These are phyloP conservation scores for Vicia villosa DNA, from an alignment of 306 rosid species.

Conservation along the genomic window DNA sequence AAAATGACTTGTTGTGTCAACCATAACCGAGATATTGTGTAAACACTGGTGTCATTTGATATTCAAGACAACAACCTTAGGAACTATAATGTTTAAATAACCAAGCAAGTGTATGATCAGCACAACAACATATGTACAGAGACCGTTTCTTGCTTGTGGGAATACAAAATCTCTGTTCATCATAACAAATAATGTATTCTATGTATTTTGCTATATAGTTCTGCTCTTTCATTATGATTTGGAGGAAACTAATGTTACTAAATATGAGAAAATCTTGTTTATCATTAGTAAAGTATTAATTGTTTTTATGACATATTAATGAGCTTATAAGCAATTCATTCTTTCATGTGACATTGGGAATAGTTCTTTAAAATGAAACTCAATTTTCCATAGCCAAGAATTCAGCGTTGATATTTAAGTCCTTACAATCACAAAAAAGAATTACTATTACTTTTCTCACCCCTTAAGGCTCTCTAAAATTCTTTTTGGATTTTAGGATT, in stretches of 20 bases:
- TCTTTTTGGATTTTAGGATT: too few relatives aligned
- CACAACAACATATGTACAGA: conserved; percentile 1
- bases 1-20: conserved; percentile 6
- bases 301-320: too few relatives aligned
- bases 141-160: conserved; percentile 7
- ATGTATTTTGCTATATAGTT: not conserved
- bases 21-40: not conserved
- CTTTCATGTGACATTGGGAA: not conserved
- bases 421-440: not conserved
- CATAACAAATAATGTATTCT: not conserved
- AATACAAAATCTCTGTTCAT: not conserved
- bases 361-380: not conserved
- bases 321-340: not conserved
- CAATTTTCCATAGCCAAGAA: not conserved
- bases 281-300: too few relatives aligned
- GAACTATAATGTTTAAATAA: conserved; percentile 12
- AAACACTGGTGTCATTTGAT: conserved; percentile 2
- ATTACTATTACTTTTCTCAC: too few relatives aligned
- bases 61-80: conserved; percentile 20
- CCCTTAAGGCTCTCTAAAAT: not conserved
- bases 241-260: too few relatives aligned
- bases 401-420: not conserved
- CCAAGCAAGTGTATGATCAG: conserved; percentile 6
- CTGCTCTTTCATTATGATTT: conserved; percentile 8
- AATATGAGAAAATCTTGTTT: conserved; percentile 30